Base-by-base conservation (phyloP, 1,139 yeast genomes). In the Scheffersomyces illinoinensis region DNA sequence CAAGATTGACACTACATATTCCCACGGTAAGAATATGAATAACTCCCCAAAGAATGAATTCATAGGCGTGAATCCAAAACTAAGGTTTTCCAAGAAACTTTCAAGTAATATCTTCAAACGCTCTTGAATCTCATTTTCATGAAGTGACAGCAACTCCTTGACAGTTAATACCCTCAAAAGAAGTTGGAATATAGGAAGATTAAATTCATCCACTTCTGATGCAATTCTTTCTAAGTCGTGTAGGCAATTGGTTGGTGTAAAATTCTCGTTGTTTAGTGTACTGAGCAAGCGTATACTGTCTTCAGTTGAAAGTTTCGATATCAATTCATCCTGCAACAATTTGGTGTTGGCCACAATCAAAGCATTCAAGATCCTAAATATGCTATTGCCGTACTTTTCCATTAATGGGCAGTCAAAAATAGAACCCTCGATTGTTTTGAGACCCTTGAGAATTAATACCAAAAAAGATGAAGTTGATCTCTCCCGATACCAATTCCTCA, bases 131-230 rank as follows among this genome's bases (percentile, higher is more conserved):
- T 67, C 70, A 3, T 58, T 61, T 4, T 55, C 58, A 18, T 60
- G 51, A 17, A 61, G 21, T 10, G 58, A 56, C n/a, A 53, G 56
- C 23, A 68, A 60, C n/a, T 72, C 75, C 33, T 64, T 63, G 8
- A 58, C 55, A 1, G 69, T 57, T 0, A 76, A 61, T 0, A 70
- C 61, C 51, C 73, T 64, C 3, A 78, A 59, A 10, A 86, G 68
- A 21, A 85, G 68, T 65, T 88, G 91, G 56, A 79, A 76, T 1
- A 85, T 65, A 0, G 86, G 82, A 43, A 88, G 66, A 64, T 85
- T 87, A 68, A 85, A 86, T 56, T 84, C 86, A 61, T 83, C 79
- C n/a, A 77, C 71, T 1, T 61, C 52, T 2, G 55, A n/a, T 0
- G 71, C 64, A 18, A 65, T 56, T 1, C 55, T 56, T 14, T 61